Percentiles rank a stretch among this genome's conserved stretches.
Conservation (phyloP, 495 filamentous ascomycete genomes). For the Trichoderma parareesei region DNA sequence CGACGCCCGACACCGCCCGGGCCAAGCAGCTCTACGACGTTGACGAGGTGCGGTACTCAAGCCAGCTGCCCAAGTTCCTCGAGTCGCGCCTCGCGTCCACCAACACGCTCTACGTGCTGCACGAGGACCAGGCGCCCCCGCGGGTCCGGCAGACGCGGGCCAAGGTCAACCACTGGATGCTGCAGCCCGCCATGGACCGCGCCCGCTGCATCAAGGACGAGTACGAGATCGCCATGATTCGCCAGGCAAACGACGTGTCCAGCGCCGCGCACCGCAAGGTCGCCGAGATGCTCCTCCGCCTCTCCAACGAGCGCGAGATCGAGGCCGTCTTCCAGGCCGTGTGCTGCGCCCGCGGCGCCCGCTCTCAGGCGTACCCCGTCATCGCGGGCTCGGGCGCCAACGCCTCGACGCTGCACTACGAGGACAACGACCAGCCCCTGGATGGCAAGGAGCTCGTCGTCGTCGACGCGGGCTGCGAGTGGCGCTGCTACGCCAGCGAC, state of each 20-base stretch:
- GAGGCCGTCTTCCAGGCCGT: slow-evolving; percentile 65
- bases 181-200: slow-evolving; percentile 61
- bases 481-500: slow-evolving; percentile 80
- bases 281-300: slow-evolving; percentile 47
- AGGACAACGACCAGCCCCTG: slow-evolving; percentile 64
- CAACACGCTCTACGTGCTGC: slow-evolving; percentile 34
- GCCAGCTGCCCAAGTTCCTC: slow-evolving; percentile 28
- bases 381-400: slow-evolving; percentile 77
- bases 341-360: slow-evolving; percentile 63
- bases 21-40: slow-evolving; percentile 45
- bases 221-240: slow-evolving; percentile 73
- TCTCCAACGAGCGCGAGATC: slow-evolving; percentile 73
- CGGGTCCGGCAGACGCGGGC: slow-evolving; percentile 20
- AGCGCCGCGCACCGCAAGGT: slow-evolving; percentile 64
- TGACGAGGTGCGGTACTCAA: slow-evolving; percentile 38
- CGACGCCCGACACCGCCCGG: slow-evolving; percentile 42
- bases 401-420: slow-evolving; percentile 79
- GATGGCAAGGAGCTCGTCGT: slow-evolving; percentile 60
- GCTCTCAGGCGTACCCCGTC: slow-evolving; percentile 73
- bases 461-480: slow-evolving; percentile 81
- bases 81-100: slow-evolving; percentile 21
- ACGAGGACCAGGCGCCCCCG: slow-evolving; percentile 30
- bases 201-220: slow-evolving; percentile 69
- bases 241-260: slow-evolving; percentile 69
- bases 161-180: slow-evolving; percentile 34